These are phyloP conservation scores for Neofusicoccum kwambonambiense DNA, from an alignment of 2,329 filamentous ascomycete species.

Conservation along the genomic window DNA sequence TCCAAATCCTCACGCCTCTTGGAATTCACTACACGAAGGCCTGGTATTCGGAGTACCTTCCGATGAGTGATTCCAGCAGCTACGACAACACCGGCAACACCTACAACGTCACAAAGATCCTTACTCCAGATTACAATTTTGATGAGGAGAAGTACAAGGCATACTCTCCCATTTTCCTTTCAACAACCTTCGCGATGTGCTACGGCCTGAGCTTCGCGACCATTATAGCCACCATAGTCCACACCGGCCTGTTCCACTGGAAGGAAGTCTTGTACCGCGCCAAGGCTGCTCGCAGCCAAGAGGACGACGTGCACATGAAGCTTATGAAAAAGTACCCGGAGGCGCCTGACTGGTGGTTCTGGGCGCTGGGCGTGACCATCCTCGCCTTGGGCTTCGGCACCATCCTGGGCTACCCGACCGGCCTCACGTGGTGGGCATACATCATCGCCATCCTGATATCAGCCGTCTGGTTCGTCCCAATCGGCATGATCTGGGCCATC, in stretches of 20 bases:
- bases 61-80: slow-evolving; percentile 16
- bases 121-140: slow-evolving; percentile 32
- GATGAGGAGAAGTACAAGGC: slow-evolving; percentile 39
- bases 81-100: slow-evolving; percentile 67
- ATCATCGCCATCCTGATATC: slow-evolving; percentile 65
- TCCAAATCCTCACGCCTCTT: slow-evolving; percentile 9
- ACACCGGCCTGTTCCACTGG: slow-evolving; percentile 49
- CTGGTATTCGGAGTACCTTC: slow-evolving; percentile 60
- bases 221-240: slow-evolving; percentile 35
- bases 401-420: slow-evolving; percentile 59
- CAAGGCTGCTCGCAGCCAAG: slow-evolving; percentile 58
- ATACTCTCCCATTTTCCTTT: slow-evolving; percentile 40
- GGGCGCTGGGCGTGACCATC: slow-evolving; percentile 46
- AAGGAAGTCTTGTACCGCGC: slow-evolving; percentile 29
- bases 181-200: slow-evolving; percentile 36
- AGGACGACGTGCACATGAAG: slow-evolving; percentile 51
- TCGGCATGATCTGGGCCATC: slow-evolving; percentile 23
- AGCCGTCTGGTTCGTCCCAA: slow-evolving; percentile 39
- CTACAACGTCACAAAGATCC: slow-evolving; percentile 59
- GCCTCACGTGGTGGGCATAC: slow-evolving; percentile 72
- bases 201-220: slow-evolving; percentile 40
- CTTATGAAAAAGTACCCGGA: slow-evolving; percentile 59
- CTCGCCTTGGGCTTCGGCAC: slow-evolving; percentile 51
- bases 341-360: slow-evolving; percentile 60
- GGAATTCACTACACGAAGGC: slow-evolving; percentile 55